A percentile compares a stretch with the other conserved stretches of the same genome.
Evolutionary conservation across 306 rosid species (phyloP).

Genomic region (Echinosophora koreensis): DNA sequence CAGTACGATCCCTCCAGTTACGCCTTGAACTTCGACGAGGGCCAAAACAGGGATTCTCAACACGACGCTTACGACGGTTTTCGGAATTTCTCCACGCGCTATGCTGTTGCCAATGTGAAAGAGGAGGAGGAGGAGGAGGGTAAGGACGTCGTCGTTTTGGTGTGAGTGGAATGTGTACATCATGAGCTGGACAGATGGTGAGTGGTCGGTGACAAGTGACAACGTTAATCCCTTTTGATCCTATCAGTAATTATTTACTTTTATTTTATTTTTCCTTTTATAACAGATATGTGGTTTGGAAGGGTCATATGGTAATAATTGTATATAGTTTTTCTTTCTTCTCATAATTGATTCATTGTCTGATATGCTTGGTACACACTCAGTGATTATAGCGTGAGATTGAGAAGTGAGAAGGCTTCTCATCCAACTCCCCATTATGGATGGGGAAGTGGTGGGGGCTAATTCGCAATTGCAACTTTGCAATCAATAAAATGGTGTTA

Average conservation of each 20-base stretch:
- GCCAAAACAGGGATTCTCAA: slow-evolving; percentile 51
- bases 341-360: not conserved
- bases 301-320: not conserved
- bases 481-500: not conserved
- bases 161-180: slow-evolving; percentile 35
- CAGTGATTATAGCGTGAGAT: not conserved
- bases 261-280: not conserved
- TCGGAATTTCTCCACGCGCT: slow-evolving; percentile 82
- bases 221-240: not conserved
- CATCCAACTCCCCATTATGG: slow-evolving; percentile 25
- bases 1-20: slow-evolving; percentile 92
- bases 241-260: not conserved
- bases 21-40: slow-evolving; percentile 90
- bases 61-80: slow-evolving; percentile 53
- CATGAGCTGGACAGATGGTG: slow-evolving; percentile 49
- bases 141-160: slow-evolving; percentile 47
- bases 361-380: not conserved
- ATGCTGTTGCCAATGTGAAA: slow-evolving; percentile 55
- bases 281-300: not conserved
- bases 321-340: not conserved
- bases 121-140: not conserved
- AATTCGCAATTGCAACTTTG: slow-evolving; percentile 8
- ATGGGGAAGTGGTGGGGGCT: slow-evolving; percentile 39
- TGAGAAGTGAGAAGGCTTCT: not conserved
- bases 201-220: not conserved